Evolutionary conservation across 371 early-diverging fungal genomes (phyloP).

Genomic region (Vairimorpha apis): DNA sequence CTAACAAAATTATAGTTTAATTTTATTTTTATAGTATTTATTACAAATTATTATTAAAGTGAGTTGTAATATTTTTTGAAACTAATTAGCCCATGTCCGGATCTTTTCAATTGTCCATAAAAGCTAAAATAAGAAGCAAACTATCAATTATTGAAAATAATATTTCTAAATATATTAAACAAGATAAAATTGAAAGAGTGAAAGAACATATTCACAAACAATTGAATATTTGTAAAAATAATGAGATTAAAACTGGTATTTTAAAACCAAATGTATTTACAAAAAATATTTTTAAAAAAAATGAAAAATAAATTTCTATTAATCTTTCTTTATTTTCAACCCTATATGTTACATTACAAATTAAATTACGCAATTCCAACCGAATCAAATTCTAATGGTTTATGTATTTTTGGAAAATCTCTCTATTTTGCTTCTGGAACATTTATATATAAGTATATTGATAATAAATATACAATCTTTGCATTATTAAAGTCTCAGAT

Average conservation of each 20-base stretch:
- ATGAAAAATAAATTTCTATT: slow-evolving; percentile 3
- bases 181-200: background rate
- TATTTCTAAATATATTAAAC: background rate
- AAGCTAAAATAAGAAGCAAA: slow-evolving; percentile 7
- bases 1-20: too few relatives aligned
- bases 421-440: slow-evolving; percentile 45
- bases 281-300: slow-evolving; percentile 7
- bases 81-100: background rate
- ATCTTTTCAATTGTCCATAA: background rate
- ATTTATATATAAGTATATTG: slow-evolving; percentile 17
- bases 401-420: slow-evolving; percentile 9
- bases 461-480: background rate
- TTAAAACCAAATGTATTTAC: slow-evolving; percentile 8
- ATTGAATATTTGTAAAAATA: background rate
- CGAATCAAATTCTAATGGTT: slow-evolving; percentile 28
- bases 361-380: slow-evolving; percentile 44
- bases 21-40: too few relatives aligned
- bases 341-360: slow-evolving; percentile 23
- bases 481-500: slow-evolving; percentile 6
- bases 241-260: background rate
- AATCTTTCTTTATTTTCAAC: slow-evolving; percentile 6
- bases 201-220: slow-evolving; percentile 7
- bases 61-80: too few relatives aligned
- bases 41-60: too few relatives aligned
- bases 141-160: slow-evolving; percentile 1